Base-by-base conservation (phyloP, 2,329 filamentous ascomycete genomes). In the Curvularia spicifera region DNA sequence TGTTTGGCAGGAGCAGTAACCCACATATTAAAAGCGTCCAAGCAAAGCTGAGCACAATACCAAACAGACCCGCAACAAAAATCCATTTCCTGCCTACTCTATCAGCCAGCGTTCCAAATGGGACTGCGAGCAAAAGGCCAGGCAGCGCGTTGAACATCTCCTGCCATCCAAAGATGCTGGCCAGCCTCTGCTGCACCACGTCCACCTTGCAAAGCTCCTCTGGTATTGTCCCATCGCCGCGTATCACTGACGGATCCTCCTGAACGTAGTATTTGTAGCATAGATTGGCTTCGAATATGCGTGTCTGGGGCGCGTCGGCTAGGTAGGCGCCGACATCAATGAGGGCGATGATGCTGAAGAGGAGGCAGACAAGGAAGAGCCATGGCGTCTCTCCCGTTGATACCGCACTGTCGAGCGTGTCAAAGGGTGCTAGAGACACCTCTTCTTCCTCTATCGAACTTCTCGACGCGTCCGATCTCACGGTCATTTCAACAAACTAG, bases 151-250 rank as follows among this genome's bases (percentile, higher is more conserved):
- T 79, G 58, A 82, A 83, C 53, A 81, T 80, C 59, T 81, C 80
- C 67, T 79, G 76, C 71, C 81, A 81, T 1, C 80, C 81, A 61
- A 83, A 82, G 12, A 84, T 79, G 52, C 79, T 79, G 0, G 82
- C 81, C 63, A 84, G 62, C 66, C 81, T 78, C 46, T 80, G 75
- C 63, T 84, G 82, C 20, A 84, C 76, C 42, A 74, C 74, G 31
- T 79, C 76, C n/a, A 79, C 69, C 71, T 84, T 84, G 68, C 82
- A 84, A 61, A 80, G 63, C n/a, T 75, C 71, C 72, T 84, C 82
- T 1, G 76, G 71, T 15, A 84, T 77, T 24, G 75, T 71, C 12
- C 80, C 79, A 58, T 78, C 71, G 8, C 65, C 57, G 1, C 69
- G 72, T 61, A 83, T 80, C 57, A 78, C 72, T n/a, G 72, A 76